A percentile compares a stretch with the other conserved stretches of the same genome.
These are phyloP conservation scores for Millerago galiae DNA, from an alignment of 805 yeast genomes.

Conservation along the genomic window DNA sequence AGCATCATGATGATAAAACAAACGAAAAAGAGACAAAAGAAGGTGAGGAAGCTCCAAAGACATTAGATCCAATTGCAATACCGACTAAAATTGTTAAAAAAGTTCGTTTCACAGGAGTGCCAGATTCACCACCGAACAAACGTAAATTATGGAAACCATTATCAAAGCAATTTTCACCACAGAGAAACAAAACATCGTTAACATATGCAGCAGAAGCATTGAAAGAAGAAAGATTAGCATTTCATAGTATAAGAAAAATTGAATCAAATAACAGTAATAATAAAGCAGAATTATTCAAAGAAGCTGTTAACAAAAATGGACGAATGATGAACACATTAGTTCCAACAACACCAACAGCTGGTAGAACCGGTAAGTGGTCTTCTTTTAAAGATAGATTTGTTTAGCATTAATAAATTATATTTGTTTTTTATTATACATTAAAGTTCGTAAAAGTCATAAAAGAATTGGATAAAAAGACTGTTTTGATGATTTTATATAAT, in stretches of 20 bases:
- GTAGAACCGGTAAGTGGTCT: constrained; percentile 4
- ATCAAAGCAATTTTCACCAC: neutral
- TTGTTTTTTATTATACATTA: neutral
- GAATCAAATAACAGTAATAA: constrained; percentile 15
- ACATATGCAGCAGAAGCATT: constrained; percentile 20
- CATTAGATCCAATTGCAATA: neutral
- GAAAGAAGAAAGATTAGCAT: constrained; percentile 21
- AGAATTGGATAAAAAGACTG: too few species aligned
- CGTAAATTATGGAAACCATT: constrained; percentile 2
- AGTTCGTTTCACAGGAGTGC: constrained; percentile 24
- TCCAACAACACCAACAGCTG: constrained; percentile 1
- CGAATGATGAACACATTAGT: constrained; percentile 5
- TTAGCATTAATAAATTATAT: neutral
- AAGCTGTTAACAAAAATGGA: neutral
- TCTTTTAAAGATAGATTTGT: constrained; percentile 5
- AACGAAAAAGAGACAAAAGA: neutral
- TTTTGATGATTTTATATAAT: too few species aligned
- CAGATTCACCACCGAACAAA: constrained; percentile 12
- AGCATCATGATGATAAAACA: neutral
- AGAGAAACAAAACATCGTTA: constrained; percentile 8
- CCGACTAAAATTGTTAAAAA: constrained; percentile 14
- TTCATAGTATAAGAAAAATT: constrained; percentile 19
- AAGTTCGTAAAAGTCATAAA: neutral
- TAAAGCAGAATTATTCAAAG: constrained; percentile 10
- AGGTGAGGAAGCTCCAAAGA: too few species aligned